Base-by-base conservation (phyloP, 2,329 filamentous ascomycete genomes). In the Colletotrichum sp. region DNA sequence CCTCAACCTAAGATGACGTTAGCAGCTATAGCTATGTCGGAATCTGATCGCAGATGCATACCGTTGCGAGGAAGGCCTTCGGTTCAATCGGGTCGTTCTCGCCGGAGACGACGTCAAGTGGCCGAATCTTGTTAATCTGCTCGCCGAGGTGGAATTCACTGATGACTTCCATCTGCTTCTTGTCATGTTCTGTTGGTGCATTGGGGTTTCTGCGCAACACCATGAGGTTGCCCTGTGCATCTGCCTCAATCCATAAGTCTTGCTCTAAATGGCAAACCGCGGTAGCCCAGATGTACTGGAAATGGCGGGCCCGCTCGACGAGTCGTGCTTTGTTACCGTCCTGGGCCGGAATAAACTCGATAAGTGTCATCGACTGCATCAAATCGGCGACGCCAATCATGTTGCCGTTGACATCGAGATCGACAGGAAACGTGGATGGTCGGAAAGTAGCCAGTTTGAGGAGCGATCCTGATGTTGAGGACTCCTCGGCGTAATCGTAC, bases 131-230 rank as follows among this genome's bases (percentile, higher is more conserved):
- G 82, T 99, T 99, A 71, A 99, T 95, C 91, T 97, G 95, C 83
- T 99, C 96, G 2, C 97, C 96, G 12, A 99, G 88, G 60, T 94
- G 92, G 78, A 99, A 92, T 84, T 98, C 96, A 76, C 94, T 94
- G 1, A 92, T 95, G 7, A 96, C 89, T 57, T 95, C 90, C 78
- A 99, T 86, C 32, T 92, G 89, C 66, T 90, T 90, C 76, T 90
- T 91, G 79, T 98, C 95, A 69, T 97, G 93, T 2, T 91, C 89
- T 0, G 93, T 95, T 1, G 95, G 93, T 0, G 94, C 95, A 3
- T 93, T 89, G 4, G 87, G 81, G 79, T 98, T 96, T 49, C 93
- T 91, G 68, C 92, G 89, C n/a, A 99, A 87, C 5, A 98, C 92
- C 71, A 96, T 88, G 5, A 99, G 84, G 79, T 99, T 99, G 2